Conservation (phyloP, 208 protist species). For the Trypanosoma mega region DNA sequence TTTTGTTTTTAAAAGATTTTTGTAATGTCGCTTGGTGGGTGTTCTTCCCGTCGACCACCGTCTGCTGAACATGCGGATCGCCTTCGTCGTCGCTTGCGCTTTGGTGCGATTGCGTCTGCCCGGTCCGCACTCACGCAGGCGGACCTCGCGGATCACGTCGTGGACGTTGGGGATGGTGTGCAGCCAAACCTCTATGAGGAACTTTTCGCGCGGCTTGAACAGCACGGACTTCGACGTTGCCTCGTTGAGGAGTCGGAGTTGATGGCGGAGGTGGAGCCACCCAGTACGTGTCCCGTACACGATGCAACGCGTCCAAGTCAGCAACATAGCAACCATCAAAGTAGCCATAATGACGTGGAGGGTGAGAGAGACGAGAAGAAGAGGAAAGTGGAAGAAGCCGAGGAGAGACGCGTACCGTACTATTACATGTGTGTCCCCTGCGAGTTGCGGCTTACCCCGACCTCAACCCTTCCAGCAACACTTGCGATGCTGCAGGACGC, state of each 20-base stretch:
- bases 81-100: slow-evolving; percentile 43
- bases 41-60: not conserved
- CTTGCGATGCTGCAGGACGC: slow-evolving; percentile 70
- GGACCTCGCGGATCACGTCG: slow-evolving; percentile 34
- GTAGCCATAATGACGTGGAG: not conserved
- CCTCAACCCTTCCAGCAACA: slow-evolving; percentile 35
- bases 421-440: slow-evolving; percentile 89
- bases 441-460: slow-evolving; percentile 57
- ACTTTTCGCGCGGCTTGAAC: slow-evolving; percentile 70
- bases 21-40: slow-evolving; percentile 10
- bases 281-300: no score
- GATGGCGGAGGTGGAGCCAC: slow-evolving; percentile 19
- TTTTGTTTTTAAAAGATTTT: not conserved
- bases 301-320: not conserved
- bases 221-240: slow-evolving; percentile 79
- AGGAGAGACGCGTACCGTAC: slow-evolving; percentile 51
- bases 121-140: slow-evolving; percentile 42
- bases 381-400: not conserved
- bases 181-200: slow-evolving; percentile 59
- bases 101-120: slow-evolving; percentile 50
- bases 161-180: slow-evolving; percentile 66
- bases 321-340: not conserved
- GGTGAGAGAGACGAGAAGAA: not conserved
- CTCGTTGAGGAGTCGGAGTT: slow-evolving; percentile 36
- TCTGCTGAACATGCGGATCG: slow-evolving; percentile 9